Evolutionary conservation across 2,329 filamentous ascomycete genomes (phyloP).

Genomic region (Neonectria ditissima): DNA sequence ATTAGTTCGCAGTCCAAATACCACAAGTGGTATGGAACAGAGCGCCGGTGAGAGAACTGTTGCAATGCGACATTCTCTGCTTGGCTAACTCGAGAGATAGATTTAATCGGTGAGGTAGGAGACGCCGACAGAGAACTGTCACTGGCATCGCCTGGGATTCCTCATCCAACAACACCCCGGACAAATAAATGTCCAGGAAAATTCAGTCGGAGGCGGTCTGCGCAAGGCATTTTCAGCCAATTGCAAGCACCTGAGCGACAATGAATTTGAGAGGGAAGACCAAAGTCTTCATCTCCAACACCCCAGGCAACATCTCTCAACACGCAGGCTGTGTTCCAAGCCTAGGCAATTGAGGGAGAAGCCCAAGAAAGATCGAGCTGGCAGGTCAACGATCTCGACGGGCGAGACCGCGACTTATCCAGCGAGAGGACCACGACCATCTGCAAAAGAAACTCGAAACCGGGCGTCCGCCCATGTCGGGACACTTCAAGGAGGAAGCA

Average conservation of each 20-base stretch:
- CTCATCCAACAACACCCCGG: slow-evolving; percentile 85
- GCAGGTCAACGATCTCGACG: slow-evolving; percentile 55
- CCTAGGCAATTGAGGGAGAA: slow-evolving; percentile 68
- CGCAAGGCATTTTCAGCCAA: slow-evolving; percentile 45
- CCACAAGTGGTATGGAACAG: slow-evolving; percentile 65
- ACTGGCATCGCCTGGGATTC: neutral
- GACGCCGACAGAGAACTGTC: slow-evolving; percentile 13
- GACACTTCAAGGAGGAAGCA: slow-evolving; percentile 54
- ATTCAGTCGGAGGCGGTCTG: slow-evolving; percentile 50
- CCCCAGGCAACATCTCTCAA: slow-evolving; percentile 74
- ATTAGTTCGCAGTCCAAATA: slow-evolving; percentile 84
- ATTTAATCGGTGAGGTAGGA: slow-evolving; percentile 81
- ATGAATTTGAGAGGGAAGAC: slow-evolving; percentile 82
- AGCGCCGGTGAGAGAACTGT: slow-evolving; percentile 94
- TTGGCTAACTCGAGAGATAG: slow-evolving; percentile 83
- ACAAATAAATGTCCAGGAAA: slow-evolving; percentile 54
- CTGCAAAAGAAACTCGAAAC: slow-evolving; percentile 65
- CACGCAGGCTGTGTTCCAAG: slow-evolving; percentile 60
- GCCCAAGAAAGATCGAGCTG: slow-evolving; percentile 83
- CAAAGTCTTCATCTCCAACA: slow-evolving; percentile 80
- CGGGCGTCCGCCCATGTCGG: slow-evolving; percentile 55
- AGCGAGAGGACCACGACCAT: slow-evolving; percentile 91
- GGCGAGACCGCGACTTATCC: slow-evolving; percentile 58
- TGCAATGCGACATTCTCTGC: slow-evolving; percentile 90
- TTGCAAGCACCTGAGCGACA: slow-evolving; percentile 61